Percentiles rank a stretch among this genome's conserved stretches.
These are phyloP conservation scores for Gossypium turneri DNA, from an alignment of 345 rosid genomes.

Conservation along the genomic window DNA sequence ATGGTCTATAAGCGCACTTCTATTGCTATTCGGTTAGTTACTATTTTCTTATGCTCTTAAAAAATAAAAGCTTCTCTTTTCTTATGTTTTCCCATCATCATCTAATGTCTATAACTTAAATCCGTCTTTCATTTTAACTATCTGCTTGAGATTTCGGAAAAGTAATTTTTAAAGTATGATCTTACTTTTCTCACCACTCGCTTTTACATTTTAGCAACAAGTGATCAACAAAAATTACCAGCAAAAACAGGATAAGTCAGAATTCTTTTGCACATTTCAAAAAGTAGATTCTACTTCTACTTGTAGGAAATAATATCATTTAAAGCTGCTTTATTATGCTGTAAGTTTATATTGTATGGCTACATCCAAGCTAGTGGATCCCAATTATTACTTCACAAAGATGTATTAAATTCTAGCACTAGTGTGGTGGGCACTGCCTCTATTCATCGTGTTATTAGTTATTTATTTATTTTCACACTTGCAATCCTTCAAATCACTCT, in stretches of 20 bases:
- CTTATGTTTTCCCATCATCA: background rate
- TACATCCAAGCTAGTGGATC: background rate
- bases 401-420: background rate
- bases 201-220: background rate
- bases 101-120: background rate
- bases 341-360: background rate
- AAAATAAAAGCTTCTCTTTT: background rate
- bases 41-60: background rate
- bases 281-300: background rate
- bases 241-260: background rate
- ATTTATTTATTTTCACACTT: background rate
- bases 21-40: conserved; percentile 57
- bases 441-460: no score
- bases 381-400: background rate
- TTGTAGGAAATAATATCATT: background rate
- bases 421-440: background rate
- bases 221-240: background rate
- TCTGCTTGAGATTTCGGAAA: background rate
- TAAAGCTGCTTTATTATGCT: background rate
- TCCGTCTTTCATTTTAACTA: background rate
- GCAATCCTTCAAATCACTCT: background rate
- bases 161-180: background rate
- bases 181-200: background rate
- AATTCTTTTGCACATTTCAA: background rate
- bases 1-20: conserved; percentile 46